Evolutionary conservation across 306 rosid species (phyloP).

Genomic region (Hippophae rhamnoides): DNA sequence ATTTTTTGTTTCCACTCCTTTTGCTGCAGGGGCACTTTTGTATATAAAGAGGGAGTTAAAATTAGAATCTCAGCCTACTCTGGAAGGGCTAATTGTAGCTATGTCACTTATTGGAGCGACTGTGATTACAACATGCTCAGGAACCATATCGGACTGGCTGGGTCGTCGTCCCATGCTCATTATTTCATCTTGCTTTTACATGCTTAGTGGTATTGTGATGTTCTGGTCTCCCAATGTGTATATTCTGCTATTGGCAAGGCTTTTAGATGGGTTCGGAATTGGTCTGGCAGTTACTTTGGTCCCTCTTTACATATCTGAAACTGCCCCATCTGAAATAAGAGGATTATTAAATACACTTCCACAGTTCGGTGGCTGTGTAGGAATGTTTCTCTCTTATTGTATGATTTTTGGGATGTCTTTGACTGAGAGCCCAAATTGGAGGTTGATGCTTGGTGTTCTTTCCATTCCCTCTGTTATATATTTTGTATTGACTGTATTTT

Average conservation of each 20-base stretch:
- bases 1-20: slow-evolving; percentile 5
- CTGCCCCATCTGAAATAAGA: slow-evolving; percentile 90
- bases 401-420: slow-evolving; percentile 94
- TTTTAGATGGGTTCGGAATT: slow-evolving; percentile 81
- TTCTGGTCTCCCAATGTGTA: slow-evolving; percentile 94
- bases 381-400: slow-evolving; percentile 89
- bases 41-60: slow-evolving; percentile 76
- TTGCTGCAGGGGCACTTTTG: slow-evolving; percentile 67
- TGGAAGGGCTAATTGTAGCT: slow-evolving; percentile 90
- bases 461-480: slow-evolving; percentile 70
- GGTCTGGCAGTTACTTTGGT: slow-evolving; percentile 82
- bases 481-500: slow-evolving; percentile 48
- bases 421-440: slow-evolving; percentile 59
- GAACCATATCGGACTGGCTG: slow-evolving; percentile 64
- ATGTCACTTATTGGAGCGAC: slow-evolving; percentile 95
- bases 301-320: slow-evolving; percentile 90
- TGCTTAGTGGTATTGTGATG: slow-evolving; percentile 76
- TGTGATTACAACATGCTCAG: slow-evolving; percentile 67
- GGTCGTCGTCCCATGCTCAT: slow-evolving; percentile 93
- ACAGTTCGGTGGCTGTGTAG: slow-evolving; percentile 83
- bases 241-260: slow-evolving; percentile 72
- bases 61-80: slow-evolving; percentile 61
- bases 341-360: slow-evolving; percentile 86
- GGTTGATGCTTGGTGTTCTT: slow-evolving; percentile 86
- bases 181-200: slow-evolving; percentile 66